Evolutionary conservation across 2,329 filamentous ascomycete species (phyloP), one percentile per base, ranked within the genome.

Genomic region (Triangularia setosa): DNA sequence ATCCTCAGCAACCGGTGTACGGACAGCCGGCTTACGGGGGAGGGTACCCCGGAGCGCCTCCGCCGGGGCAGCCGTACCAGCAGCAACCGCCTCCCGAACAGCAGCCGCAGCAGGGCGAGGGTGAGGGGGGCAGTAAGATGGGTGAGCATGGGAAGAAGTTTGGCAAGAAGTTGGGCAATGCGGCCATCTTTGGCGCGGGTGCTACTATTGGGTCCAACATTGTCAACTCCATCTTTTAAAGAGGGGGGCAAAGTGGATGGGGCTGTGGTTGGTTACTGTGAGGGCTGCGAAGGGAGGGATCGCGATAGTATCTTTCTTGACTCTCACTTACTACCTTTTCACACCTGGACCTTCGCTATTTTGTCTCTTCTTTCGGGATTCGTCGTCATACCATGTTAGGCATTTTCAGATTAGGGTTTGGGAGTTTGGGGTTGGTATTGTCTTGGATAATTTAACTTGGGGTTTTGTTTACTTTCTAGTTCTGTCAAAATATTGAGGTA

Each of bases 181-280:
- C 84, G 54, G 92, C 93, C 27, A 92, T 97, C 70, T 96, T 96
- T 72, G 94, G 94, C 76, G 94, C 94, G 57, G 93, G 94, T 77
- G 93, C 94, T 58, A 95, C 92, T 1, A 90, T 97, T 68, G 93
- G 93, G 74, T 87, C 90, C 70, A 95, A 96, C 74, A 87, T 97
- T 74, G 92, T 97, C 70, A 95, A 96, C 78, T 87, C 89, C 68
- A 96, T 96, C 71, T 95, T 97, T 77, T 96, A 87, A 79, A 24
- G 2, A 3, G 48, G n/a, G 7, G n/a, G 11, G 7, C 7, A 18
- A 21, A n/a, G 9, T 9, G 40, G 40, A 48, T 21, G 4, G 5
- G 30, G 5, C 3, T 9, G 30, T 33, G 7, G 30, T 4, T 3
- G 30, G 16, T 40, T 3, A 14, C 3, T 2, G 35, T 28, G 11